Conservation (phyloP, 768 basidiomycete species). For the Dioszegia crocea region DNA sequence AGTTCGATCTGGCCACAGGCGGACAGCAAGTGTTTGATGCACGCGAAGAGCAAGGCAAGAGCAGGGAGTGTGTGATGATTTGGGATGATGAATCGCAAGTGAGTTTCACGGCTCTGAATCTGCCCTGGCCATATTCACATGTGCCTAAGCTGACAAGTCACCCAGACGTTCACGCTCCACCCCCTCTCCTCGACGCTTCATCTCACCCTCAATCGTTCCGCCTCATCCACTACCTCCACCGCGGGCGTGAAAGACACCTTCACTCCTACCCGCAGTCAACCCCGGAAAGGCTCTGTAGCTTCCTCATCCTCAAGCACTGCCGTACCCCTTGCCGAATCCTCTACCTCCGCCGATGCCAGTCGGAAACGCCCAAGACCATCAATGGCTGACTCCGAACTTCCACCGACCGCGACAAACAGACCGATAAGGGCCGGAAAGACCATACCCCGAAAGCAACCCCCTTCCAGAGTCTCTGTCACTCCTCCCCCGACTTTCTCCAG, state of each 20-base stretch:
- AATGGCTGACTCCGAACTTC: background rate
- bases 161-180: slow-evolving; percentile 31
- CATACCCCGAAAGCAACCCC: slow-evolving; percentile 11
- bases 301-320: slow-evolving; percentile 1
- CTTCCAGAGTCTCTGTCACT: background rate
- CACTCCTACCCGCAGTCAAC: background rate
- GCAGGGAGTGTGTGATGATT: slow-evolving; percentile 37
- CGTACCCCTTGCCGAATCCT: background rate
- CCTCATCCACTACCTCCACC: slow-evolving; percentile 5
- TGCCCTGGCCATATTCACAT: too few relatives aligned
- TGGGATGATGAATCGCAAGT: slow-evolving; percentile 28
- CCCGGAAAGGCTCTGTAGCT: background rate
- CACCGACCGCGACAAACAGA: background rate
- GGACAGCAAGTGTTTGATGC: slow-evolving; percentile 37
- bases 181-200: slow-evolving; percentile 27
- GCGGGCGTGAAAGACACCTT: background rate
- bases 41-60: slow-evolving; percentile 27
- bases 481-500: background rate
- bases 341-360: background rate
- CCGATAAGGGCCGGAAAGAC: background rate
- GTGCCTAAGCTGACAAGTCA: background rate
- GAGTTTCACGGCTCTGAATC: slow-evolving; percentile 6
- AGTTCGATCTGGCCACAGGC: slow-evolving; percentile 21
- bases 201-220: slow-evolving; percentile 30
- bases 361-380: slow-evolving; percentile 4